Conservation (phyloP, 228 moss, liverwort and hornwort species). For the Sphagnum fallax region DNA sequence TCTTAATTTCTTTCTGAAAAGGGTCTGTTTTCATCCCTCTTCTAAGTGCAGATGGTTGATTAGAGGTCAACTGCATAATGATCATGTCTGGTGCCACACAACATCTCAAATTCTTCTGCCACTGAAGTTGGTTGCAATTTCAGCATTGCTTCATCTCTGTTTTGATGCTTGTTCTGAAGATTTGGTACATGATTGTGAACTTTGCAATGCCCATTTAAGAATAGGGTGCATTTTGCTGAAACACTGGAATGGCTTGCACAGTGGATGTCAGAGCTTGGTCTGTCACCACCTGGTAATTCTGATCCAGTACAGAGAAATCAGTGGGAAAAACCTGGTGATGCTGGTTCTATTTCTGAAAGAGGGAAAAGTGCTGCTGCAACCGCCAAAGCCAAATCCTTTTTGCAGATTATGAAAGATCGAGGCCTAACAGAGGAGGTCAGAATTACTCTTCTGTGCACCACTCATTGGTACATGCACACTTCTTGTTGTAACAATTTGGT, state of each 20-base stretch:
- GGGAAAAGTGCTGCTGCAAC: constrained; percentile 72
- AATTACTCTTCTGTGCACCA: not conserved
- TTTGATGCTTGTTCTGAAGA: too few relatives aligned
- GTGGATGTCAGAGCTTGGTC: constrained; percentile 96
- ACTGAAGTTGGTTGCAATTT: too few relatives aligned
- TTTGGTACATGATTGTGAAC: constrained; percentile 30
- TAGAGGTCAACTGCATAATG: too few relatives aligned
- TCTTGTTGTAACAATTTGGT: not conserved
- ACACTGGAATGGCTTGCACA: constrained; percentile 53
- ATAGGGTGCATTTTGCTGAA: constrained; percentile 63
- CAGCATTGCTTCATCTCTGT: too few relatives aligned
- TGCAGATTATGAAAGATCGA: constrained; percentile 73
- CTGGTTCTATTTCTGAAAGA: constrained; percentile 95
- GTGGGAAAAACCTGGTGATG: constrained; percentile 83
- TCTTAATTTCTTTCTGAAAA: too few relatives aligned
- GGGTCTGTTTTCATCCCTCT: too few relatives aligned
- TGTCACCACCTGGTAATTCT: constrained; percentile 68
- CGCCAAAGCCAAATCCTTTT: constrained; percentile 55
- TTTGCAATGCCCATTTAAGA: constrained; percentile 67
- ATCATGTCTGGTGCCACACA: too few relatives aligned
- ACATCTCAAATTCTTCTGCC: too few relatives aligned
- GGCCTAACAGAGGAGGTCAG: constrained; percentile 85
- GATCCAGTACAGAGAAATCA: constrained; percentile 66
- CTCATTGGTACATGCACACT: not conserved
- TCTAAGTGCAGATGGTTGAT: too few relatives aligned